These are phyloP conservation scores for Hygrocybe coccinea DNA, from an alignment of 768 basidiomycete genomes.

Conservation along the genomic window DNA sequence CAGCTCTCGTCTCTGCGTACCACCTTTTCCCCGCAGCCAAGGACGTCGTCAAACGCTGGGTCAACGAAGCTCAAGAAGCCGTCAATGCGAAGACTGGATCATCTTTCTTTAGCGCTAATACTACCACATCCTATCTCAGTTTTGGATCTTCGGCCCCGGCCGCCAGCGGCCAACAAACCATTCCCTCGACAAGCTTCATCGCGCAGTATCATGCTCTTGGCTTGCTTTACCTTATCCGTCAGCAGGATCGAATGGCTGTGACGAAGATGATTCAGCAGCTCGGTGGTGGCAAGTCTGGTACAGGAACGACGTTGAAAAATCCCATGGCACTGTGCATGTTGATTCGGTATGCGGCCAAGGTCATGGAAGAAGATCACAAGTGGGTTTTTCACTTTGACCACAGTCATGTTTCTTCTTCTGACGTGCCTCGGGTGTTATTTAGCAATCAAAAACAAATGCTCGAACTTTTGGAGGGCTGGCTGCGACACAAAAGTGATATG, in stretches of 20 bases:
- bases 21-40: slow-evolving; percentile 91
- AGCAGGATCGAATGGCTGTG: slow-evolving; percentile 97
- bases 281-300: slow-evolving; percentile 80
- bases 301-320: slow-evolving; percentile 83
- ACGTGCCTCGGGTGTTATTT: background rate
- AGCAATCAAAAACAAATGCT: slow-evolving; percentile 91
- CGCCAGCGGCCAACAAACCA: slow-evolving; percentile 59
- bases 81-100: slow-evolving; percentile 80
- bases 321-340: slow-evolving; percentile 98
- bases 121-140: slow-evolving; percentile 62
- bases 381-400: slow-evolving; percentile 39
- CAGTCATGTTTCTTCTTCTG: background rate
- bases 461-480: slow-evolving; percentile 89
- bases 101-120: slow-evolving; percentile 56
- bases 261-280: slow-evolving; percentile 99
- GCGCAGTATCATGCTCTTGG: slow-evolving; percentile 97
- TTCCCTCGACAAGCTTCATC: slow-evolving; percentile 87
- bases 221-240: slow-evolving; percentile 87
- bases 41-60: slow-evolving; percentile 97
- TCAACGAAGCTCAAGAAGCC: slow-evolving; percentile 97
- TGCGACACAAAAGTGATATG: slow-evolving; percentile 99
- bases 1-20: slow-evolving; percentile 94
- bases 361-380: slow-evolving; percentile 99
- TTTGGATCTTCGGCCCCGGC: slow-evolving; percentile 57
- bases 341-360: slow-evolving; percentile 96